These are phyloP conservation scores for Atalantia buxifolia DNA, from an alignment of 345 rosid species.

Conservation along the genomic window DNA sequence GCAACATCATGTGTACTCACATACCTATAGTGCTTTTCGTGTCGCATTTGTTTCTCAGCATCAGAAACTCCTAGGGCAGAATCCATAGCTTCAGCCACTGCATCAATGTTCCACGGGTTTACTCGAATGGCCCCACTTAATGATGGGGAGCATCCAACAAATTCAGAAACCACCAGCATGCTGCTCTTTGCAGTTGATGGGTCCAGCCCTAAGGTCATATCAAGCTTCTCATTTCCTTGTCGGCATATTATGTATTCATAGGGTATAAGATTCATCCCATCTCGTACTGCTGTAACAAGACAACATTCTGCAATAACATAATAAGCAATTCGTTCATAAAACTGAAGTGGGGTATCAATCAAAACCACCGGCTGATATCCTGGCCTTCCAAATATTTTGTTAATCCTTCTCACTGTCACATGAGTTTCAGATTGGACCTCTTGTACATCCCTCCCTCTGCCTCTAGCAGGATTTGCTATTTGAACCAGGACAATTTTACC, in stretches of 20 bases:
- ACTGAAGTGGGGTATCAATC: conserved; percentile 68
- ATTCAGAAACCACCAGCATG: conserved; percentile 93
- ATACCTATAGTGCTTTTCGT: conserved; percentile 85
- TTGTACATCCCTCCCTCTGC: conserved; percentile 82
- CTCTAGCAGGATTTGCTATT: conserved; percentile 96
- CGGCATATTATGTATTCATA: conserved; percentile 83
- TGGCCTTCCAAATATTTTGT: conserved; percentile 66
- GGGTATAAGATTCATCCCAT: conserved; percentile 97
- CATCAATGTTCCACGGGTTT: conserved; percentile 91
- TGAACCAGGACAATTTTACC: conserved; percentile 87
- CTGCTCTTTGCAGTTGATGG: conserved; percentile 57
- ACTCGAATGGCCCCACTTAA: conserved; percentile 89
- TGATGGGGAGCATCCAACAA: conserved; percentile 92
- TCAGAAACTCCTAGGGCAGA: conserved; percentile 63
- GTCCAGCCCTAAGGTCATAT: conserved; percentile 45
- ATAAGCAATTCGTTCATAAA: conserved; percentile 86
- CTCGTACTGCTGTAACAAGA: conserved; percentile 92
- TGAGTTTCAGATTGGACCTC: conserved; percentile 78
- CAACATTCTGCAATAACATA: conserved; percentile 93
- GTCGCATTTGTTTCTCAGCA: conserved; percentile 82
- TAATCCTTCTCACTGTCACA: conserved; percentile 68
- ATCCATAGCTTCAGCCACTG: conserved; percentile 88
- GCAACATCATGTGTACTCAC: conserved; percentile 95
- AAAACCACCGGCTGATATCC: conserved; percentile 77
- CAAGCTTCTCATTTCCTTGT: conserved; percentile 72